These are phyloP conservation scores for Penicillium thymicola DNA, from an alignment of 2,329 filamentous ascomycete species.

Conservation along the genomic window DNA sequence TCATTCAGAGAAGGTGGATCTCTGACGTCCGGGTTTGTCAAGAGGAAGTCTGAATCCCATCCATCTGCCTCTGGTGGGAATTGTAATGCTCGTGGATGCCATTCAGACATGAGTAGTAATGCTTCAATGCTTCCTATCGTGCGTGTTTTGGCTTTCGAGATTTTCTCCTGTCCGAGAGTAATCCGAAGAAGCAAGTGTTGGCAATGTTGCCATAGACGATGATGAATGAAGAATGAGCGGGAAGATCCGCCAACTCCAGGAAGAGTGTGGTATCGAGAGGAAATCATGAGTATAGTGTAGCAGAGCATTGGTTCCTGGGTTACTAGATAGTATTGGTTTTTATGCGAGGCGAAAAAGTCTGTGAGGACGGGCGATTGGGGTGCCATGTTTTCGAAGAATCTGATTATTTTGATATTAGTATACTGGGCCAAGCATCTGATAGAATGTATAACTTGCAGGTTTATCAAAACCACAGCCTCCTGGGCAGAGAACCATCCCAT, in stretches of 20 bases:
- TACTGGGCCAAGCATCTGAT: not conserved
- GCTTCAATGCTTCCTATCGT: conserved; percentile 47
- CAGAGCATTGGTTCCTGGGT: conserved; percentile 52
- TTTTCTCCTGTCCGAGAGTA: conserved; percentile 52
- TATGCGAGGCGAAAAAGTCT: conserved; percentile 47
- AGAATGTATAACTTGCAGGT: conserved; percentile 34
- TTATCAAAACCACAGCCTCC: conserved; percentile 50
- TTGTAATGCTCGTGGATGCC: not conserved
- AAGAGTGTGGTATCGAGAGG: conserved; percentile 47
- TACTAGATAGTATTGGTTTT: conserved; percentile 48
- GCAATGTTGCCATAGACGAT: conserved; percentile 52
- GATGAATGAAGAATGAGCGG: conserved; percentile 50
- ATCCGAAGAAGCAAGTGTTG: conserved; percentile 51
- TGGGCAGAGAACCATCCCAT: conserved; percentile 54
- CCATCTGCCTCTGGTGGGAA: not conserved
- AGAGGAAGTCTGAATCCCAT: not conserved
- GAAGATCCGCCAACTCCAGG: conserved; percentile 41
- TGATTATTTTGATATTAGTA: not conserved
- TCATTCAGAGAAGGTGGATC: not conserved
- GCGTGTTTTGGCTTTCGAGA: conserved; percentile 47
- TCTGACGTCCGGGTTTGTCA: not conserved
- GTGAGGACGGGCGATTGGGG: conserved; percentile 49
- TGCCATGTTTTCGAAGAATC: conserved; percentile 38
- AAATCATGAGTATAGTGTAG: conserved; percentile 49
- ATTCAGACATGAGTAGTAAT: not conserved